Evolutionary conservation across 257 asterid genomes (phyloP).

Genomic region (Solanum paucissectum): DNA sequence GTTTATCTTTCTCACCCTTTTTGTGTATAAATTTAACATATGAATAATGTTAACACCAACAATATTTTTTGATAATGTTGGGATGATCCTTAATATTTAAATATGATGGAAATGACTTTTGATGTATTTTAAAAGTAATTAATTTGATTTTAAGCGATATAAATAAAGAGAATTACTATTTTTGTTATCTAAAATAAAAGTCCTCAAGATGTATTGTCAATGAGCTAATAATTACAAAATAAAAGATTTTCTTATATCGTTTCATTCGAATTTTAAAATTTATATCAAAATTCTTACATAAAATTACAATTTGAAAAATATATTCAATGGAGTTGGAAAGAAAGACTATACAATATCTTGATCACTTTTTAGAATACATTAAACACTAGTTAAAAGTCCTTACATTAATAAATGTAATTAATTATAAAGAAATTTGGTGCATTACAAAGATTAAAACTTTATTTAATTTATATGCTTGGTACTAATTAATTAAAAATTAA

Average conservation of each 20-base stretch:
- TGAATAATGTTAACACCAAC: background rate
- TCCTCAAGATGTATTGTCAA: rapidly evolving
- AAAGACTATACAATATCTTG: too few species aligned
- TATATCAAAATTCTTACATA: background rate
- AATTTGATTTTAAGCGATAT: background rate
- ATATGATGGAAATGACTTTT: background rate
- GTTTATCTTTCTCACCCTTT: background rate
- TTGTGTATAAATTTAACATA: background rate
- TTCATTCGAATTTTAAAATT: background rate
- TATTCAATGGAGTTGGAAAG: too few species aligned
- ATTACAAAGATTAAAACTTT: background rate
- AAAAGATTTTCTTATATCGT: background rate
- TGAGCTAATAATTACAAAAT: background rate
- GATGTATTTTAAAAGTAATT: background rate
- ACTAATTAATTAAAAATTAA: background rate
- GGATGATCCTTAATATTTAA: background rate
- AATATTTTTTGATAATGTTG: background rate
- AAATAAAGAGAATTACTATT: background rate
- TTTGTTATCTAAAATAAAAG: background rate
- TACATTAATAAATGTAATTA: too few species aligned
- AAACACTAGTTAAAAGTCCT: background rate
- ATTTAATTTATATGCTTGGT: background rate
- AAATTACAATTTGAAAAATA: too few species aligned
- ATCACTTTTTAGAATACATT: background rate
- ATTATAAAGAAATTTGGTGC: background rate